Evolutionary conservation across 352 stramenopile genomes (phyloP).

Genomic region (Globisporangium perplexum): DNA sequence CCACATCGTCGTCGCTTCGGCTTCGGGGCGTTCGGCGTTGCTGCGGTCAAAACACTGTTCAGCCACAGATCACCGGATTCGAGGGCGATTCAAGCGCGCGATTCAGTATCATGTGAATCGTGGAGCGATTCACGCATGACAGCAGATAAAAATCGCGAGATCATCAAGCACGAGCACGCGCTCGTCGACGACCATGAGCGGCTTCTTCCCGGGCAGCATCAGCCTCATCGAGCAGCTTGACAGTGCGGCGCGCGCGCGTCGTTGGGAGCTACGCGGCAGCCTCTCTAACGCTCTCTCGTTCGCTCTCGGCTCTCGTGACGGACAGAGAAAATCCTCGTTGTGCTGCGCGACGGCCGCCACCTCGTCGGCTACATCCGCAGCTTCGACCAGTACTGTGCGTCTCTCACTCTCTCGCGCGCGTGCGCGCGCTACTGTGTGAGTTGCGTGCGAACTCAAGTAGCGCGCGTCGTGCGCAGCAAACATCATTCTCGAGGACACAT

Average conservation of each 20-base stretch:
- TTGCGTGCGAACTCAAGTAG: not conserved
- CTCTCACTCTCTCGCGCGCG: not conserved
- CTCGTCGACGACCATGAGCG: constrained; percentile 37
- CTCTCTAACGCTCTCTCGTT: not conserved
- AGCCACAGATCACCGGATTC: constrained; percentile 14
- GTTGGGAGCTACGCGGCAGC: too few relatives aligned
- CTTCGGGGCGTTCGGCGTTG: constrained; percentile 9
- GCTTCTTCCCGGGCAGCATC: constrained; percentile 73
- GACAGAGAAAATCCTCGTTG: constrained; percentile 86
- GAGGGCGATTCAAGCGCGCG: constrained; percentile 14
- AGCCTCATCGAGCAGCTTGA: constrained; percentile 83
- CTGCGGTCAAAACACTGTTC: constrained; percentile 14
- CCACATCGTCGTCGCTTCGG: constrained; percentile 48
- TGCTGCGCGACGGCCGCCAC: constrained; percentile 94
- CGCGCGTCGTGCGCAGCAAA: constrained; percentile 88
- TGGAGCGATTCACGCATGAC: too few relatives aligned
- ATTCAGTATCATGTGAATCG: not conserved
- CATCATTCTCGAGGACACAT: constrained; percentile 96
- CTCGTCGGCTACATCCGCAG: constrained; percentile 89
- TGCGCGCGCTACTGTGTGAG: not conserved
- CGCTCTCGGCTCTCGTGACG: not conserved
- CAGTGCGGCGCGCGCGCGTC: constrained; percentile 31
- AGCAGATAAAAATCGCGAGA: not conserved
- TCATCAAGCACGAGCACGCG: not conserved
- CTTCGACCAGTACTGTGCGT: constrained; percentile 85